A percentile compares a stretch with the other conserved stretches of the same genome.
phyloP scores from a whole-genome alignment of 345 rosid species.

The Cardamine occulta region DNA sequence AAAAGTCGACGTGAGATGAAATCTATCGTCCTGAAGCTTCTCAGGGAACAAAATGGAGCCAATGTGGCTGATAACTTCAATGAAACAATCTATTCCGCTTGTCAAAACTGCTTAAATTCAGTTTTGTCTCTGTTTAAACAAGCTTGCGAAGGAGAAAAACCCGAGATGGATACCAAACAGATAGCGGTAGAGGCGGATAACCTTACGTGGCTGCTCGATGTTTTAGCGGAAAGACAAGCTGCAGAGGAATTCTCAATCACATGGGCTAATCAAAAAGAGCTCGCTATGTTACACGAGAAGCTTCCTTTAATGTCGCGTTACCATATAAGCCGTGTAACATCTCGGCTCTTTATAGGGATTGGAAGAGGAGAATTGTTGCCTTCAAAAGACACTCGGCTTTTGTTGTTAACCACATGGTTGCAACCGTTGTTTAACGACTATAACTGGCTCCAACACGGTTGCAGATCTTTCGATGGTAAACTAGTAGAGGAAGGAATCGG shows the following conservation, averaged over 20 bases:
- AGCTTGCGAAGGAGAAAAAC: slow-evolving; percentile 57
- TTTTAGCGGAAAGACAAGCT: slow-evolving; percentile 74
- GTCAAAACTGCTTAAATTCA: slow-evolving; percentile 68
- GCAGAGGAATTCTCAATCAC: slow-evolving; percentile 78
- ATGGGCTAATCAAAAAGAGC: slow-evolving; percentile 84
- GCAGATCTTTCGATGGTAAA: slow-evolving; percentile 84
- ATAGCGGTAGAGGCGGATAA: slow-evolving; percentile 86
- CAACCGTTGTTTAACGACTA: slow-evolving; percentile 92
- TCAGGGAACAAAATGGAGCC: slow-evolving; percentile 67
- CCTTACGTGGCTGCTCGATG: slow-evolving; percentile 89
- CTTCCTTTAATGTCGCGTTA: slow-evolving; percentile 74
- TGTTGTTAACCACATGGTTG: slow-evolving; percentile 80
- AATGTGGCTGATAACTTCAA: slow-evolving; percentile 64
- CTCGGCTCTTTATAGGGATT: slow-evolving; percentile 79
- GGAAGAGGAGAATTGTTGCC: slow-evolving; percentile 94
- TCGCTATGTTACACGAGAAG: slow-evolving; percentile 68
- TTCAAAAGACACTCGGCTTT: slow-evolving; percentile 71
- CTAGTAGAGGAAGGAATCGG: slow-evolving; percentile 97
- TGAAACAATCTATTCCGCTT: slow-evolving; percentile 66
- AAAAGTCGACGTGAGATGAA: slow-evolving; percentile 94
- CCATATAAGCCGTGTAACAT: slow-evolving; percentile 85
- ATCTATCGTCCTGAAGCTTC: slow-evolving; percentile 83
- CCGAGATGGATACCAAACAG: slow-evolving; percentile 60
- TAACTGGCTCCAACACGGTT: slow-evolving; percentile 91
- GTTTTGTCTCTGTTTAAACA: slow-evolving; percentile 61